These are phyloP conservation scores for Medicago lupulina DNA, from an alignment of 306 rosid genomes.

Conservation along the genomic window DNA sequence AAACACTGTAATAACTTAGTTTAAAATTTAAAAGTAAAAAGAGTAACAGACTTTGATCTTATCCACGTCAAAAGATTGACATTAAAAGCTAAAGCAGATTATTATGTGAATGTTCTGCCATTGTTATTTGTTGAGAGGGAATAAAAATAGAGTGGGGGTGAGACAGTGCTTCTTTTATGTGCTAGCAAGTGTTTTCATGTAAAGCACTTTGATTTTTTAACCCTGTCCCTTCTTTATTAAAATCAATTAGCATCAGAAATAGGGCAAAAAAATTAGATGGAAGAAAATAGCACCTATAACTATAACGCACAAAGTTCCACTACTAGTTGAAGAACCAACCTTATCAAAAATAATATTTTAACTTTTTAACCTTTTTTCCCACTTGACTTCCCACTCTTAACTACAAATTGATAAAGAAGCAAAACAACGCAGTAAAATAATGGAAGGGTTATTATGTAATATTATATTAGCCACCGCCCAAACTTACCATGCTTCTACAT, in stretches of 20 bases:
- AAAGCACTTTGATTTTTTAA: conserved; percentile 28
- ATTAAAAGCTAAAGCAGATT: conserved; percentile 33
- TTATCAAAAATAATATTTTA: conserved; percentile 28
- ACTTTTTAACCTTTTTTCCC: conserved; percentile 23
- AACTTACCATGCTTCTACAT: background rate
- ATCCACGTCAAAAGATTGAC: conserved; percentile 40
- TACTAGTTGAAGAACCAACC: conserved; percentile 20
- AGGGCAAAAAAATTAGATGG: background rate
- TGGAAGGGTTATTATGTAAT: conserved; percentile 11
- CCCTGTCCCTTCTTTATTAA: background rate
- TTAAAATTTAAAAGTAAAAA: conserved; percentile 18
- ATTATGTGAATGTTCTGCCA: conserved; percentile 19
- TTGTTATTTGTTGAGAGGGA: conserved; percentile 11
- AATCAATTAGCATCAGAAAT: conserved; percentile 15
- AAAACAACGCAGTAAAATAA: conserved; percentile 23
- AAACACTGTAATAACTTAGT: background rate
- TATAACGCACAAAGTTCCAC: conserved; percentile 18
- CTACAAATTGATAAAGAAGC: conserved; percentile 18
- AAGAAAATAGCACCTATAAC: background rate
- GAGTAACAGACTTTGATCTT: conserved; percentile 23
- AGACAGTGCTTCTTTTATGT: conserved; percentile 7
- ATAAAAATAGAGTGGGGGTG: conserved; percentile 17
- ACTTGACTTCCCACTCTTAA: conserved; percentile 31
- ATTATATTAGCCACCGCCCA: conserved; percentile 25
- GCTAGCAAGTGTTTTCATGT: conserved; percentile 37